Percentiles rank a stretch among this genome's conserved stretches.
These are phyloP conservation scores for Arthrobotrys megalospora DNA, from an alignment of 2,329 filamentous ascomycete species.

Conservation along the genomic window DNA sequence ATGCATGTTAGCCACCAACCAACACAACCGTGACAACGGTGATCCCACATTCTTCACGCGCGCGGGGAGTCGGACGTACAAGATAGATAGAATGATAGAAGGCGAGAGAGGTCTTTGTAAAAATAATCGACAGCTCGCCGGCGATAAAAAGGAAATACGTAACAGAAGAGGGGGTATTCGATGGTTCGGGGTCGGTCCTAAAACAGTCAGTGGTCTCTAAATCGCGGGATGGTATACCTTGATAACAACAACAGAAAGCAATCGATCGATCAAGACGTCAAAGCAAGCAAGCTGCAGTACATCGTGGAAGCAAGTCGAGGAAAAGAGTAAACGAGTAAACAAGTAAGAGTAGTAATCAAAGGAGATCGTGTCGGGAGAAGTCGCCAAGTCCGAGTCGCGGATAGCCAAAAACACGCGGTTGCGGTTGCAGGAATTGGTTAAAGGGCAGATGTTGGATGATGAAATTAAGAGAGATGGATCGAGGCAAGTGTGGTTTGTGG, in stretches of 20 bases:
- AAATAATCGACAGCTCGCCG: slow-evolving; percentile 59
- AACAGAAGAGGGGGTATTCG: slow-evolving; percentile 1
- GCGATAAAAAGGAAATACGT: slow-evolving; percentile 11
- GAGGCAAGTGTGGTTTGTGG: slow-evolving; percentile 9
- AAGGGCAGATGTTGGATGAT: slow-evolving; percentile 9
- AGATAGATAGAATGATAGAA: slow-evolving; percentile 26
- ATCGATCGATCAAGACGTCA: slow-evolving; percentile 30
- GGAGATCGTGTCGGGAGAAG: neutral
- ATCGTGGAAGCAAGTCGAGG: neutral
- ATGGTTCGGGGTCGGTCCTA: slow-evolving; percentile 28
- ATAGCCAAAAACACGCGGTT: slow-evolving; percentile 13
- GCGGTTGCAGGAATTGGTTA: neutral
- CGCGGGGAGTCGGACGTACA: slow-evolving; percentile 41
- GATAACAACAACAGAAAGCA: slow-evolving; percentile 18
- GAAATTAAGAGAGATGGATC: slow-evolving; percentile 6
- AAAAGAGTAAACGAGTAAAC: neutral
- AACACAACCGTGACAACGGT: slow-evolving; percentile 21
- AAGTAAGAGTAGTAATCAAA: neutral
- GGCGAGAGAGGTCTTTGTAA: slow-evolving; percentile 54
- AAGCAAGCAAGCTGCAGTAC: slow-evolving; percentile 20
- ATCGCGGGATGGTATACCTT: slow-evolving; percentile 50
- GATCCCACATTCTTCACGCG: slow-evolving; percentile 54
- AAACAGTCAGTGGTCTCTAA: slow-evolving; percentile 51
- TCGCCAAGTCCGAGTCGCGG: slow-evolving; percentile 5
- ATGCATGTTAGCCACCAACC: slow-evolving; percentile 4